Evolutionary conservation across 139 green algal species (phyloP).

Genomic region (Eudorina sp.): DNA sequence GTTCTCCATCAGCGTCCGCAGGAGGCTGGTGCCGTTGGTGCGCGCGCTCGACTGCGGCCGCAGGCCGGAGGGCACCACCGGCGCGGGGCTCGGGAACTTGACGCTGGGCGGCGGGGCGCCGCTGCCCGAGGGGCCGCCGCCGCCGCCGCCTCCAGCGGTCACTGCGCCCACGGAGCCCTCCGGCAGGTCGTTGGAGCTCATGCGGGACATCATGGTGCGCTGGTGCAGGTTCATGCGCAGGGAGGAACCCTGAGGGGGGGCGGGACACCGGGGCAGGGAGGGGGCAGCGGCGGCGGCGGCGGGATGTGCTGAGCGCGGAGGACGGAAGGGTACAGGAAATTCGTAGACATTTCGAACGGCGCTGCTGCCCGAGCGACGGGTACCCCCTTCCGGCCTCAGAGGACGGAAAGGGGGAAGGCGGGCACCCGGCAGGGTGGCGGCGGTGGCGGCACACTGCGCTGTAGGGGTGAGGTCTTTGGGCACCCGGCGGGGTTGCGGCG

Average conservation of each 20-base stretch:
- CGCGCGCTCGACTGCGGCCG: background rate
- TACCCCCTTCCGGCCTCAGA: no score
- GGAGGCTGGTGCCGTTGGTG: background rate
- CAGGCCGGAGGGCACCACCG: background rate
- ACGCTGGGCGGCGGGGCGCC: background rate
- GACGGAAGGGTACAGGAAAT: no score
- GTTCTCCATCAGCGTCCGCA: conserved; percentile 24
- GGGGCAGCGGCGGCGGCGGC: no score
- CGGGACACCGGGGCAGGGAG: no score
- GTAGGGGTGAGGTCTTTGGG: no score
- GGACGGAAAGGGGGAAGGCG: no score
- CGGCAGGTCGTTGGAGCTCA: conserved; percentile 12
- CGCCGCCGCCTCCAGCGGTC: background rate
- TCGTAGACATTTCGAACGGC: no score
- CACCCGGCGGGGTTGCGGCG: no score
- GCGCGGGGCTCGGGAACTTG: background rate
- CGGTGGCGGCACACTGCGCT: no score
- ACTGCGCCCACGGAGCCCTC: background rate
- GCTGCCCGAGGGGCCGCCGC: background rate
- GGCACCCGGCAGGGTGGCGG: no score
- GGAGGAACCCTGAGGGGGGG: background rate
- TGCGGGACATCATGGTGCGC: background rate
- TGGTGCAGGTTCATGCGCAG: background rate
- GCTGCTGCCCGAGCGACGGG: no score
- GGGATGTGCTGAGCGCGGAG: no score